These are phyloP conservation scores for Neoascochyta sp. DNA, from an alignment of 2,329 filamentous ascomycete genomes.

Conservation along the genomic window DNA sequence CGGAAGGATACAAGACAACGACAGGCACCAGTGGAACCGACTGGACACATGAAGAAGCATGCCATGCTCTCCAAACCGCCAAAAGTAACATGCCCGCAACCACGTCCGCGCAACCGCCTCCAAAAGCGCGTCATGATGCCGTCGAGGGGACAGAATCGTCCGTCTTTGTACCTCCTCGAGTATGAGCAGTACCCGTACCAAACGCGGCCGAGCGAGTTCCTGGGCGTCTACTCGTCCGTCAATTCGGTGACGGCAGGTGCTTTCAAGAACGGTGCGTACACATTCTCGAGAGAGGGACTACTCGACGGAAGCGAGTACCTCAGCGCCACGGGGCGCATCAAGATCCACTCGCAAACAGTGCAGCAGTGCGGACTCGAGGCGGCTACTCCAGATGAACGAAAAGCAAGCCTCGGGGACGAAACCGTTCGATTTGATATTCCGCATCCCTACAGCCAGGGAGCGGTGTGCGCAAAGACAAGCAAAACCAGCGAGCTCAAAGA, in stretches of 20 bases:
- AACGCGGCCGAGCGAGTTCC: slow-evolving; percentile 14
- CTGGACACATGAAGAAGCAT: too few relatives aligned
- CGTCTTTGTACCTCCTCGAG: slow-evolving; percentile 13
- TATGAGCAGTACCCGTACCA: slow-evolving; percentile 22
- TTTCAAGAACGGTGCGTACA: slow-evolving; percentile 18
- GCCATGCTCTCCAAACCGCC: slow-evolving; percentile 10
- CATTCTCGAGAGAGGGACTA: slow-evolving; percentile 22
- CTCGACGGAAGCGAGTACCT: slow-evolving; percentile 21
- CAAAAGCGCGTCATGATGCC: slow-evolving; percentile 3
- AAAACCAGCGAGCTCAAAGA: background rate
- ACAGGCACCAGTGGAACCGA: too few relatives aligned
- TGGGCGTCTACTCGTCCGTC: slow-evolving; percentile 21
- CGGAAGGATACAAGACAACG: too few relatives aligned
- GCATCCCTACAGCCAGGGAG: slow-evolving; percentile 14
- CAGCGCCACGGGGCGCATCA: slow-evolving; percentile 20
- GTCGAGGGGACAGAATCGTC: too few relatives aligned
- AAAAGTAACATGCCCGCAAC: slow-evolving; percentile 3
- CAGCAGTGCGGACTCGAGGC: slow-evolving; percentile 12
- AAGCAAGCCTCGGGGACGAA: slow-evolving; percentile 2
- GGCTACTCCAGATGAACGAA: slow-evolving; percentile 6
- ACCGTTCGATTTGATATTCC: slow-evolving; percentile 20
- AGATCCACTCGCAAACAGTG: slow-evolving; percentile 13
- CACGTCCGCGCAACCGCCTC: slow-evolving; percentile 4
- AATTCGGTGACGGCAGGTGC: slow-evolving; percentile 17
- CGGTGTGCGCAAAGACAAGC: slow-evolving; percentile 2